phyloP scores from a whole-genome alignment of 495 filamentous ascomycete genomes.

The Tuber calosporum region DNA sequence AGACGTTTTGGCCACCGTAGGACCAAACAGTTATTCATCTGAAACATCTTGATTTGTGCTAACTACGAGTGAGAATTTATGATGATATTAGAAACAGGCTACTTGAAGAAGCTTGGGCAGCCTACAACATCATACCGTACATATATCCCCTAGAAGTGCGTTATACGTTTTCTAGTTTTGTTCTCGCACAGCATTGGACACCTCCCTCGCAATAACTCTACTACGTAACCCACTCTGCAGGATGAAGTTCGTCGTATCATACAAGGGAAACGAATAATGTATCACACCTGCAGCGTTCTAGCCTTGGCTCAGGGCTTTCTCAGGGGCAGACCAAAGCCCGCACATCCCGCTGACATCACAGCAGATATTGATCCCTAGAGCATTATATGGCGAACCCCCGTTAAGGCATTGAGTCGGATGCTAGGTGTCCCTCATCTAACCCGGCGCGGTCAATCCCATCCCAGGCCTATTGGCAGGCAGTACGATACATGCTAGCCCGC shows the following conservation, averaged over 20 bases:
- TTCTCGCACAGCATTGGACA: constrained; percentile 56
- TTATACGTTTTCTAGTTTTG: constrained; percentile 28
- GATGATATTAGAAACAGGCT: neutral
- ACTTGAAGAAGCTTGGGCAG: neutral
- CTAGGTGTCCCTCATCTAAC: constrained; percentile 57
- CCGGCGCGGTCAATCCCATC: constrained; percentile 3
- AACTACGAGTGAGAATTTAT: neutral
- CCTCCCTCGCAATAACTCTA: constrained; percentile 53
- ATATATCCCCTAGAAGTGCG: constrained; percentile 4
- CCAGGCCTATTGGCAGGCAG: neutral
- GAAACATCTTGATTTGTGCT: neutral
- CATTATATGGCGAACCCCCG: constrained; percentile 54
- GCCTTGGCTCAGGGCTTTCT: constrained; percentile 43
- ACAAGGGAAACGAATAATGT: constrained; percentile 46
- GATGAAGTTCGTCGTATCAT: constrained; percentile 63
- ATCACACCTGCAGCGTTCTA: constrained; percentile 43
- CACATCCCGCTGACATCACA: constrained; percentile 44
- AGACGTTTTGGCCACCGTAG: neutral
- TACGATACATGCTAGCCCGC: constrained; percentile 48
- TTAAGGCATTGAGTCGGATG: constrained; percentile 55
- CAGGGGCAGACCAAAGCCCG: neutral
- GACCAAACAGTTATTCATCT: neutral
- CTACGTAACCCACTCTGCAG: constrained; percentile 51
- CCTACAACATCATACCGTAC: neutral
- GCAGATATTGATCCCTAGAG: constrained; percentile 51